Evolutionary conservation across 2,329 filamentous ascomycete genomes (phyloP).

Genomic region (Venturia oleaginea): DNA sequence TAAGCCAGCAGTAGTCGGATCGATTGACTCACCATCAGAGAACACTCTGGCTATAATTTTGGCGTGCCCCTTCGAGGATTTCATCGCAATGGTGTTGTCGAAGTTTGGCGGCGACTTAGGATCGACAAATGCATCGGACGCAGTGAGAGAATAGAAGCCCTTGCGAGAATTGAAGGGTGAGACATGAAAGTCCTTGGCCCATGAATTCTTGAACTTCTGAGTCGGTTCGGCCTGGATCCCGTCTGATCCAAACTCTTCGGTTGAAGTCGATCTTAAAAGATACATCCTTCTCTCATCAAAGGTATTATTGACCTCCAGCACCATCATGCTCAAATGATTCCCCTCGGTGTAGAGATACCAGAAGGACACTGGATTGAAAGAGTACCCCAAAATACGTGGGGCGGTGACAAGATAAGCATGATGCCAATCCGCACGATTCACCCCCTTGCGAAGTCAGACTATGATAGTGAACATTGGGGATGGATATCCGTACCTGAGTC

Average conservation of each 20-base stretch:
- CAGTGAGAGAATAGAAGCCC: slow-evolving; percentile 38
- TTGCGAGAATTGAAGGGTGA: slow-evolving; percentile 60
- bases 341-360: slow-evolving; percentile 64
- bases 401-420: slow-evolving; percentile 64
- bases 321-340: slow-evolving; percentile 51
- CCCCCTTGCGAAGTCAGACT: slow-evolving; percentile 34
- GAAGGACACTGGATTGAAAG: slow-evolving; percentile 68
- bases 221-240: background rate
- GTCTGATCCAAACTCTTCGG: slow-evolving; percentile 15
- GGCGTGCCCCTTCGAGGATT: slow-evolving; percentile 48
- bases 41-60: slow-evolving; percentile 55
- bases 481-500: slow-evolving; percentile 38
- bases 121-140: slow-evolving; percentile 34
- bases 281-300: slow-evolving; percentile 65
- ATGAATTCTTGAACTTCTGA: slow-evolving; percentile 40
- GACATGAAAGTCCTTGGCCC: slow-evolving; percentile 66
- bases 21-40: slow-evolving; percentile 42
- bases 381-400: slow-evolving; percentile 58
- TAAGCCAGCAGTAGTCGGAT: slow-evolving; percentile 40
- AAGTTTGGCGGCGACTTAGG: slow-evolving; percentile 31
- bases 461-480: background rate
- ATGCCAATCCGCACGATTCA: slow-evolving; percentile 52
- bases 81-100: slow-evolving; percentile 52
- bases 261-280: slow-evolving; percentile 40
- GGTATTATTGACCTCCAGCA: slow-evolving; percentile 69